These are phyloP conservation scores for Mucor saturninus DNA, from an alignment of 371 early-diverging fungal genomes.

Conservation along the genomic window DNA sequence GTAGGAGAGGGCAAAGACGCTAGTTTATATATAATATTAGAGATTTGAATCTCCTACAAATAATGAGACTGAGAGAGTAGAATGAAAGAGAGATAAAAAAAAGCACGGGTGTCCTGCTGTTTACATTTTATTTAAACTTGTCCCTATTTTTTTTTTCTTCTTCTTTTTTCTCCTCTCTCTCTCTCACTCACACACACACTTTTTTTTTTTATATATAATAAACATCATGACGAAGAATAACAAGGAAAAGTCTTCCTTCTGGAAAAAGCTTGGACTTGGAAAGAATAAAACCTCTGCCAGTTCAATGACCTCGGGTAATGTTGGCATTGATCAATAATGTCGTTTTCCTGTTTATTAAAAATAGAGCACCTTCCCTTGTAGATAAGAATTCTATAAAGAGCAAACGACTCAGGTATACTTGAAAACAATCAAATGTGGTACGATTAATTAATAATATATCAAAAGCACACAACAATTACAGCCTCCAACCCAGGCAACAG, in stretches of 20 bases:
- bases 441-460: background rate
- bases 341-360: background rate
- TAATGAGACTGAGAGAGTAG: background rate
- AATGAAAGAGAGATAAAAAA: background rate
- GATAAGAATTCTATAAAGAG: constrained; percentile 9
- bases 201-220: background rate
- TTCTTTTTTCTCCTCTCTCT: background rate
- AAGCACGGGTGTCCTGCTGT: background rate
- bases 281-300: constrained; percentile 25
- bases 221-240: constrained; percentile 15
- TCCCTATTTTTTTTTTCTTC: no score
- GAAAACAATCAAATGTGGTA: background rate
- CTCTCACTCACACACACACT: background rate
- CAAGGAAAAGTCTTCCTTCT: constrained; percentile 29
- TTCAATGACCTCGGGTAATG: constrained; percentile 11
- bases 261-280: constrained; percentile 33
- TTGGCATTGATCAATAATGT: background rate
- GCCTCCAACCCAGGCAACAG: background rate
- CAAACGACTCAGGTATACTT: constrained; percentile 8
- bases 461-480: no score
- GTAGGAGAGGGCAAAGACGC: background rate
- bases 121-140: background rate
- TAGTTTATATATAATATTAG: background rate
- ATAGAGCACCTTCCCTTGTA: background rate
- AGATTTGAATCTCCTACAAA: background rate